phyloP scores from a whole-genome alignment of 345 rosid genomes.

The Populus davidiana region DNA sequence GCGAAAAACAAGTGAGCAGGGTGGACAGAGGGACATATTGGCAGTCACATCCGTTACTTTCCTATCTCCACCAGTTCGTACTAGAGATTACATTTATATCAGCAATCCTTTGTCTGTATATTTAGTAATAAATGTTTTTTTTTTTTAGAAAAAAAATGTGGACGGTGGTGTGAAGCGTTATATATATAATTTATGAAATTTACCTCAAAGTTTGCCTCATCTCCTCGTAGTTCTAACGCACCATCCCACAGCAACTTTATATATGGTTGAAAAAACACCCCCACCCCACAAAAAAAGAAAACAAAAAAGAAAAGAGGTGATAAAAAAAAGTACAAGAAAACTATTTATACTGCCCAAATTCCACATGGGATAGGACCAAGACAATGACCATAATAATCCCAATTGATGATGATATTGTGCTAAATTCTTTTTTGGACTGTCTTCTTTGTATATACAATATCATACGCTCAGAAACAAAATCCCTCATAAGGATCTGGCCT shows the following conservation, averaged over 20 bases:
- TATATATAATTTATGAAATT: background rate
- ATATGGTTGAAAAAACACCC: background rate
- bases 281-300: background rate
- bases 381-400: background rate
- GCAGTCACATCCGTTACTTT: background rate
- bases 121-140: background rate
- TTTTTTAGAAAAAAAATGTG: too few relatives aligned
- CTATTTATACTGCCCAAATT: background rate
- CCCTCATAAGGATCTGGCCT: background rate
- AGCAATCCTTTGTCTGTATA: background rate
- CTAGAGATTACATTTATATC: background rate
- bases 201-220: background rate
- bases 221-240: background rate
- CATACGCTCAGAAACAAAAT: background rate
- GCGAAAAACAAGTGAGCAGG: background rate
- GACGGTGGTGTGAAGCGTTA: too few relatives aligned
- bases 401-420: background rate
- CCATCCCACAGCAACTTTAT: background rate
- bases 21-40: too few relatives aligned
- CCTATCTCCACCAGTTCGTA: background rate
- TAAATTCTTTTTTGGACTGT: background rate
- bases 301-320: background rate
- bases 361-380: background rate
- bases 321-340: background rate
- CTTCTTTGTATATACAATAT: background rate